phyloP scores from a whole-genome alignment of 2,329 filamentous ascomycete genomes.

The Plenodomus biglobosus region DNA sequence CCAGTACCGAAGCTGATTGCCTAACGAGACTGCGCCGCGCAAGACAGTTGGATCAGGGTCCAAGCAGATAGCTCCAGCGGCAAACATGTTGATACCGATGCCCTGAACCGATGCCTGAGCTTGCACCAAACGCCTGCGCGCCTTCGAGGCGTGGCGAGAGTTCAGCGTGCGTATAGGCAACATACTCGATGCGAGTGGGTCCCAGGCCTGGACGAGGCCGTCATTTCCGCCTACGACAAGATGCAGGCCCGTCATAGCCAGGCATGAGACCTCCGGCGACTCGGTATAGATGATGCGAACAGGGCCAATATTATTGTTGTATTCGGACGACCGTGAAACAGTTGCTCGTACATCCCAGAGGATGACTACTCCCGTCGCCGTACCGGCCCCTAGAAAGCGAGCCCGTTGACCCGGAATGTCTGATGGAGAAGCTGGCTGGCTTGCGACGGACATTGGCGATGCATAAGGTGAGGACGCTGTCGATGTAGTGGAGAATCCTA shows the following conservation, averaged over 20 bases:
- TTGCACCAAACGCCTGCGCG: slow-evolving; percentile 72
- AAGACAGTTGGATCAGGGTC: slow-evolving; percentile 86
- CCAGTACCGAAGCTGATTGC: slow-evolving; percentile 89
- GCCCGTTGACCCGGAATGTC: slow-evolving; percentile 85
- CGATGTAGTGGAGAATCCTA: slow-evolving; percentile 59
- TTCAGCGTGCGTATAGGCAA: slow-evolving; percentile 85
- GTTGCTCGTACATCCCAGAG: slow-evolving; percentile 82
- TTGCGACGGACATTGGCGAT: slow-evolving; percentile 56
- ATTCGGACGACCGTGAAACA: slow-evolving; percentile 55
- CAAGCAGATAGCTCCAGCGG: slow-evolving; percentile 79
- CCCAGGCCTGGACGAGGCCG: slow-evolving; percentile 94
- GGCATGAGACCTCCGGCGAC: slow-evolving; percentile 79
- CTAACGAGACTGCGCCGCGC: slow-evolving; percentile 83
- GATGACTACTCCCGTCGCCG: slow-evolving; percentile 72
- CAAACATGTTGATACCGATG: slow-evolving; percentile 73
- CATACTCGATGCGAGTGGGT: slow-evolving; percentile 79
- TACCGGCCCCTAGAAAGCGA: slow-evolving; percentile 79
- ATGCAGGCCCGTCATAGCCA: slow-evolving; percentile 83
- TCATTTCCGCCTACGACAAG: slow-evolving; percentile 93
- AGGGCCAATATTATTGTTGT: slow-evolving; percentile 65
- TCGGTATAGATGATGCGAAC: slow-evolving; percentile 85
- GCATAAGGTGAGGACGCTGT: slow-evolving; percentile 56
- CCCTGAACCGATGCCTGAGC: slow-evolving; percentile 67
- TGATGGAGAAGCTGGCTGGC: slow-evolving; percentile 45
- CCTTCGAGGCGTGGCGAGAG: slow-evolving; percentile 77